Base-by-base conservation (phyloP, 2,329 filamentous ascomycete genomes). In the Emergomyces pasteurianus region DNA sequence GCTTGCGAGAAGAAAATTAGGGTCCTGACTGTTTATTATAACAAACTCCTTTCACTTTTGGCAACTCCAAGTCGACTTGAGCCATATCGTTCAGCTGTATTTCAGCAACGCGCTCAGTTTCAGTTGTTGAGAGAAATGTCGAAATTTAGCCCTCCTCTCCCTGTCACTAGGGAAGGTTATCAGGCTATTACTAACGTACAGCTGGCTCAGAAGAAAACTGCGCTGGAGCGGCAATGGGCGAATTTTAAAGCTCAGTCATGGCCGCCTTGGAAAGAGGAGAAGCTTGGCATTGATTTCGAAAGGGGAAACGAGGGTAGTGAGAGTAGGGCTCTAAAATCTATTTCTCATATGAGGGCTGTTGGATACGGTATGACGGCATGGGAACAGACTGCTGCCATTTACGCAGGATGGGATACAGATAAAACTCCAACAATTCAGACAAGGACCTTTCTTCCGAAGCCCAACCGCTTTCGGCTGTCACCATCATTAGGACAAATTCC, bases 201-300 rank as follows among this genome's bases (percentile, higher is more conserved):
- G 66, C 71, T 86, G 14, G 78, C 80, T 6, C 82, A 82, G 60
- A 74, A 73, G 50, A 86, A 86, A 69, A 84, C 82, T 0, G 43
- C 65, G 0, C 71, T 74, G 34, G 84, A 87, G 66, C 78, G 74
- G 34, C 76, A 82, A 62, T 86, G 83, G 78, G 83, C 83, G 2
- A 73, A 76, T 52, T 73, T 85, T 23, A 85, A 86, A 72, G 78
- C 82, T 2, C 72, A 78, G 9, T 83, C 81, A 8, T 87, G 84
- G 84, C 84, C 84, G 16, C 84, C 84, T 0, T 87, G 83, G 83
- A 86, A 85, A 69, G 79, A 83, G 67, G 80, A 83, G 54, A 81
- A 77, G 59, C 79, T 82, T 18, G 83, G 82, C 0, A 81, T 86
- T 67, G 84, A 87, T 67, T 77, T 78, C n/a, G 74, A 78, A 16